Evolutionary conservation across 768 basidiomycete species (phyloP).

Genomic region (Basidioascus undulatus): DNA sequence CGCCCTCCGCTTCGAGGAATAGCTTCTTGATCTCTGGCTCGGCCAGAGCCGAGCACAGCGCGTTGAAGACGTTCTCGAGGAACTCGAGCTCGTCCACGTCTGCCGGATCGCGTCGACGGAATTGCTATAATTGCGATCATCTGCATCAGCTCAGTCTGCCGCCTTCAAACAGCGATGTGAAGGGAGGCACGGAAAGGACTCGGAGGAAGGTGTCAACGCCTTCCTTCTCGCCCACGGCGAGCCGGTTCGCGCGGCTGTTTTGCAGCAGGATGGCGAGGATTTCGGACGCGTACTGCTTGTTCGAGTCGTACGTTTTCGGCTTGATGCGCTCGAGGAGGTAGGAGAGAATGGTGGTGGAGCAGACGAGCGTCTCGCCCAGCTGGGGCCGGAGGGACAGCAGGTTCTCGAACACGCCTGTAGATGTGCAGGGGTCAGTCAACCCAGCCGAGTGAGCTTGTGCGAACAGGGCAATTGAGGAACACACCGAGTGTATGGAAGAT

Average conservation of each 20-base stretch:
- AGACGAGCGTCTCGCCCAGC: slow-evolving; percentile 41
- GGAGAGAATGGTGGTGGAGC: slow-evolving; percentile 39
- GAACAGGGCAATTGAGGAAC: slow-evolving; percentile 4
- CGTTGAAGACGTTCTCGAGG: slow-evolving; percentile 91
- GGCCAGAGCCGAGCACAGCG: slow-evolving; percentile 55
- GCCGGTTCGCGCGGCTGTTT: slow-evolving; percentile 38
- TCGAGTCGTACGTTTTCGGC: slow-evolving; percentile 55
- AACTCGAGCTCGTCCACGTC: slow-evolving; percentile 84
- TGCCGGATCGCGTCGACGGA: slow-evolving; percentile 32
- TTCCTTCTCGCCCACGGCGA: slow-evolving; percentile 29
- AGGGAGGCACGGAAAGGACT: too few species aligned
- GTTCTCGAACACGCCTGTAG: slow-evolving; percentile 81
- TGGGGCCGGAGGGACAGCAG: slow-evolving; percentile 61
- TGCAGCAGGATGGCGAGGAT: slow-evolving; percentile 76
- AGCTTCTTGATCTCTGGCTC: slow-evolving; percentile 53
- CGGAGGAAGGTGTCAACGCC: slow-evolving; percentile 8
- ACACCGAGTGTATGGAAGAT: slow-evolving; percentile 76
- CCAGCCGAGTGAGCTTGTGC: too few species aligned
- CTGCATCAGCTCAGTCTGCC: too few species aligned
- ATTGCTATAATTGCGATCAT: background rate
- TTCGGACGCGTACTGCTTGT: slow-evolving; percentile 80
- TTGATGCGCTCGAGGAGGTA: slow-evolving; percentile 63
- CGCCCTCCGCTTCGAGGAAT: slow-evolving; percentile 76
- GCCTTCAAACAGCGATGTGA: too few species aligned
- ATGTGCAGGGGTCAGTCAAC: too few species aligned